These are phyloP conservation scores for Alternaria angustiovoidea DNA, from an alignment of 2,329 filamentous ascomycete species.

Conservation along the genomic window DNA sequence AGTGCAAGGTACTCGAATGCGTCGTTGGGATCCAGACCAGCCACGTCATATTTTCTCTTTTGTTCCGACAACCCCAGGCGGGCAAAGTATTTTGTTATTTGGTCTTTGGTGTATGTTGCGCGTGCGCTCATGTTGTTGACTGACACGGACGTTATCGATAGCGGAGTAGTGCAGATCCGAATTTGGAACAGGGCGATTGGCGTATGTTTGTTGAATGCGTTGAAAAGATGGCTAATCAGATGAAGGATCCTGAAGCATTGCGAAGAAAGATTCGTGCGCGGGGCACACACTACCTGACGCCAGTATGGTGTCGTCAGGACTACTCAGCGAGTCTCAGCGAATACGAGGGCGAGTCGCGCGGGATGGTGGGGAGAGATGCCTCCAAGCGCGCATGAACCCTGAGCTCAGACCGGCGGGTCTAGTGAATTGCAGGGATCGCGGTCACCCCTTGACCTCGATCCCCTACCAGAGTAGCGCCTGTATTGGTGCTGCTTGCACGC, in stretches of 20 bases:
- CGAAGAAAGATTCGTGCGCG: too few relatives aligned
- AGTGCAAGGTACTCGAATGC: constrained; percentile 40
- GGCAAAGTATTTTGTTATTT: constrained; percentile 48
- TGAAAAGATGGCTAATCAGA: not conserved
- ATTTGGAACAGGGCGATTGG: constrained; percentile 3
- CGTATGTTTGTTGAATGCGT: not conserved
- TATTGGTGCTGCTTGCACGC: not conserved
- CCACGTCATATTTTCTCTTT: constrained; percentile 36
- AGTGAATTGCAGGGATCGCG: constrained; percentile 3
- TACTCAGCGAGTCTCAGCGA: not conserved
- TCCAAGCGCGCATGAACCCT: constrained; percentile 16
- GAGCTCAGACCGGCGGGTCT: constrained; percentile 6
- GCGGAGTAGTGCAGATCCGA: constrained; percentile 14
- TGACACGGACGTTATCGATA: constrained; percentile 8
- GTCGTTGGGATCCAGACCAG: constrained; percentile 28
- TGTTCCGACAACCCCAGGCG: constrained; percentile 41
- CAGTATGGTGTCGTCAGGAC: constrained; percentile 6
- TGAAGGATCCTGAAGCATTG: not conserved
- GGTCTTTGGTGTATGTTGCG: constrained; percentile 34
- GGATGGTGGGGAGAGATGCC: constrained; percentile 15
- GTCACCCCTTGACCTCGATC: not conserved
- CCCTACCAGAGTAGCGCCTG: constrained; percentile 19
- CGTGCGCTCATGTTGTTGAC: constrained; percentile 13
- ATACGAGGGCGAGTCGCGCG: constrained; percentile 3
- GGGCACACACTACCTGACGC: not conserved